Conservation (phyloP, 108 stramenopile genomes). For the Discostella stelligeroides region DNA sequence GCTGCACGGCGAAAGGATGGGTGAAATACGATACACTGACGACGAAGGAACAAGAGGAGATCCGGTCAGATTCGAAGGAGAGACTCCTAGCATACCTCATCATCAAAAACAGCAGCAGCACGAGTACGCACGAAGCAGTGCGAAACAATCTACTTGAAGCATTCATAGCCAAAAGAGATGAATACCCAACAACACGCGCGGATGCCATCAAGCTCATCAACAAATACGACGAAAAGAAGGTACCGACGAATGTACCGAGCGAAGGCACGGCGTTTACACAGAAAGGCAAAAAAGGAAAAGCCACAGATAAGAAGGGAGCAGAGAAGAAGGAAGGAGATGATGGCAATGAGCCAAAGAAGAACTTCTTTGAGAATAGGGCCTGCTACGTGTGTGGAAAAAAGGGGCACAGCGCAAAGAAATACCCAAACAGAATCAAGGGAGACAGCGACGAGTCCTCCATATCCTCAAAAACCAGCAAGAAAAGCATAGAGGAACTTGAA, state of each 20-base stretch:
- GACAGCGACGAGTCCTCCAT: conserved; percentile 6
- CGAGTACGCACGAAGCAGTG: too few species aligned
- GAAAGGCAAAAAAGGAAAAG: conserved; percentile 27
- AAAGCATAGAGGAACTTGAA: conserved; percentile 1
- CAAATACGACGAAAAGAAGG: too few species aligned
- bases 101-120: too few species aligned
- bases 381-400: conserved; percentile 18
- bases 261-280: conserved; percentile 21
- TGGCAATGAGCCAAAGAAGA: too few species aligned
- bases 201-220: background rate
- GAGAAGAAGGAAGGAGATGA: too few species aligned
- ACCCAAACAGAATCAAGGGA: background rate
- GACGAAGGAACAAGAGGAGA: background rate
- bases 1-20: background rate
- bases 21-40: conserved; percentile 4
- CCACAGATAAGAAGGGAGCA: too few species aligned
- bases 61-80: too few species aligned
- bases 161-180: too few species aligned
- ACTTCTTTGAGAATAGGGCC: background rate
- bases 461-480: conserved; percentile 5
- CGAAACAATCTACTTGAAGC: too few species aligned
- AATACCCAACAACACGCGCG: background rate
- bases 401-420: background rate
- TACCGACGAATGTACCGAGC: background rate
- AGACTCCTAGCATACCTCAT: too few species aligned